Evolutionary conservation across 2,329 filamentous ascomycete species (phyloP).

Genomic region (Achaetomium macrosporum): DNA sequence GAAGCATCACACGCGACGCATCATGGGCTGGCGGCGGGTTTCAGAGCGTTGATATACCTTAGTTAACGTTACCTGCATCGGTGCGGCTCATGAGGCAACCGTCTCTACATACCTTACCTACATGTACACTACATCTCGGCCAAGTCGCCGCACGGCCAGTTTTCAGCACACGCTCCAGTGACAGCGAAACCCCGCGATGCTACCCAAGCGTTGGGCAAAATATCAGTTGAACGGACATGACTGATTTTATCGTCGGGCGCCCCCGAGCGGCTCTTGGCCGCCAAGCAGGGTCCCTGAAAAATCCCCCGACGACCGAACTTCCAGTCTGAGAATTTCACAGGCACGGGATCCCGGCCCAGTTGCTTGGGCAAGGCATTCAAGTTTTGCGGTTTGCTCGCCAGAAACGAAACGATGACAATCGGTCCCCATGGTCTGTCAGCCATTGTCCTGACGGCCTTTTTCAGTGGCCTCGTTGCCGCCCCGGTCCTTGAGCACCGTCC

Average conservation of each 20-base stretch:
- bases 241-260: not conserved
- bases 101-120: too few species aligned
- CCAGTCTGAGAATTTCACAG: not conserved
- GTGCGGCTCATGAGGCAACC: not conserved
- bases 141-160: not conserved
- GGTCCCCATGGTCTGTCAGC: not conserved
- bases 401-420: not conserved
- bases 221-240: not conserved
- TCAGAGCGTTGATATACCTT: too few species aligned
- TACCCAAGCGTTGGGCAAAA: conserved; percentile 4
- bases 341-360: not conserved
- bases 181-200: not conserved
- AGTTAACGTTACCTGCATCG: not conserved
- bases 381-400: not conserved
- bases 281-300: not conserved
- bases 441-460: not conserved
- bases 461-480: not conserved
- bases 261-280: not conserved
- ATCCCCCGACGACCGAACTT: not conserved
- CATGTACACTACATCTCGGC: not conserved
- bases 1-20: not conserved
- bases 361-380: not conserved
- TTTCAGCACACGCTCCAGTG: not conserved
- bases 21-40: too few species aligned
- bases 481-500: conserved; percentile 2